Evolutionary conservation across 768 basidiomycete species (phyloP), one percentile per base, ranked within the genome.

Genomic region (Lyophyllum semitale): DNA sequence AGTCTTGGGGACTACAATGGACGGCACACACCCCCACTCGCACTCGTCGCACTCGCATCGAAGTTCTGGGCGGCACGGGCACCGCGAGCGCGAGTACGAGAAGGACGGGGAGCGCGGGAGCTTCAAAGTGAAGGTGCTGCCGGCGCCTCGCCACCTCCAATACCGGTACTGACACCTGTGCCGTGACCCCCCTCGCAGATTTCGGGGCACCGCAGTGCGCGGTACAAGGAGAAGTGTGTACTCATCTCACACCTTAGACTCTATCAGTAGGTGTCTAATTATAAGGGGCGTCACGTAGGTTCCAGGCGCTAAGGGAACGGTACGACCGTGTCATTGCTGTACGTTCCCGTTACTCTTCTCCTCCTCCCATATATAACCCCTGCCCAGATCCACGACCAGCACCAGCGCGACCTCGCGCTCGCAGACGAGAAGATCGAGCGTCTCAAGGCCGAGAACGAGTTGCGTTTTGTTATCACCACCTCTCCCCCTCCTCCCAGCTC

Each of bases 381-480:
- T n/a, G n/a, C 33, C 8, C 33, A 80, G 79, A 66, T 66, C 51
- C 74, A 76, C 33, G 73, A 75, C 43, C 62, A 66, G 1, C 68
- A 71, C 55, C 63, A 73, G 51, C 71, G 68, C 13, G 73, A 80
- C 25, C 70, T 79, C 12, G 74, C 77, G 6, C 29, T 68, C 9
- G 73, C 78, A 3, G 72, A 65, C 23, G 66, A 66, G 5, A 80
- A 76, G 59, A 68, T 74, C 18, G 75, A 76, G 61, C 74, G 73
- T 51, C 66, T 82, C 3, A 76, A 81, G 53, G 76, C 75, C 2
- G 81, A 82, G 62, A 80, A 81, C 55, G 77, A 81, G 80, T 82
- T 43, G 77, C 66, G 7, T 45, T 20, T 20, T 43, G 41, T 11
- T 51, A 33, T n/a, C 29, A 18, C 11, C 22, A 49, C 23, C 37